Base-by-base conservation (phyloP, 495 filamentous ascomycete genomes). In the Penicillium silybi region DNA sequence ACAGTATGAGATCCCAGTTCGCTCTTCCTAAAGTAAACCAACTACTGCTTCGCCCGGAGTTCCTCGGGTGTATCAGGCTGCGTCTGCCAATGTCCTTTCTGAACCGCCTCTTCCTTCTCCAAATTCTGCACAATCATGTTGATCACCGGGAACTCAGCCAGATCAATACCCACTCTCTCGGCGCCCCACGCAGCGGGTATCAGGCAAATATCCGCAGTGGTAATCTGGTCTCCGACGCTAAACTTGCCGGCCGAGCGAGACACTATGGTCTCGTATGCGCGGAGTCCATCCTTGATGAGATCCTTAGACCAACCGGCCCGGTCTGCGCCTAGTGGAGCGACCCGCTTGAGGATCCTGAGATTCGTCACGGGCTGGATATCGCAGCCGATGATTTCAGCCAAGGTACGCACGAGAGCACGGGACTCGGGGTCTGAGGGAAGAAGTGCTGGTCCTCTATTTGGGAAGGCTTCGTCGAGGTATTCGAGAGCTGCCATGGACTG, bases 331-430 rank as follows among this genome's bases (percentile, higher is more conserved):
- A 78, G 53, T 10, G 61, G 57, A 2, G 63, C 67, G 6, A 80
- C 76, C 0, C 68, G 59, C 51, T 67, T 68, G n/a, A 77, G 49
- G 6, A 79, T 71, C 23, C 65, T 62, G 2, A 75, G 62, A 52
- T 79, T 81, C n/a, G 74, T 74, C 1, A 77, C 63, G 23, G 78
- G 77, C 48, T 80, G 77, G 17, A 77, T 60, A 51, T 81, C 78
- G 41, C 66, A 68, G 6, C 67, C 66, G 40, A 81, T 71, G n/a
- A 81, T 79, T 15, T 62, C 41, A 1, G 72, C 58, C 6, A 81
- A 58, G 29, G 68, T 69, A 23, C 76, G 66, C 8, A 76, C 75
- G 4, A 61, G 46, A 0, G 75, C 77, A 17, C 77, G 62, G 6
- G 41, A 25, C 6, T 52, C 46, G 0, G 70, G 59, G 35, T 76